Conservation (phyloP, 2,329 filamentous ascomycete species). For the Colletotrichum sp. region DNA sequence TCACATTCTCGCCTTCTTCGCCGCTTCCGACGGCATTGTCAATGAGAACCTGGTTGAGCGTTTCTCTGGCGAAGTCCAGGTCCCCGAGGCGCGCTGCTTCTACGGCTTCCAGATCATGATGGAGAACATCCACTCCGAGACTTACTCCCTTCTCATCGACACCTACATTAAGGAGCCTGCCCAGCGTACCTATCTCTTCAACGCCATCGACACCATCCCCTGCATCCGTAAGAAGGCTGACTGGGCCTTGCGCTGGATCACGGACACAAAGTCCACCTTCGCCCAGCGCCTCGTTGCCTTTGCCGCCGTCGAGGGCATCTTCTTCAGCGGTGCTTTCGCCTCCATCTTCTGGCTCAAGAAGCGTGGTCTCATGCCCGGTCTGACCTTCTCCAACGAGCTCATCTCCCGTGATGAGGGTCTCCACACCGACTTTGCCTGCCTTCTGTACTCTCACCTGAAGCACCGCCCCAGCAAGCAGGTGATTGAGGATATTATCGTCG, state of each 20-base stretch:
- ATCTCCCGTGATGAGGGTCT: slow-evolving; percentile 99
- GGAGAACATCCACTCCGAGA: slow-evolving; percentile 99
- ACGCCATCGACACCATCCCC: slow-evolving; percentile 98
- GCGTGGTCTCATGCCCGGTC: slow-evolving; percentile 96
- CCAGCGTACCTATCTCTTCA: slow-evolving; percentile 94
- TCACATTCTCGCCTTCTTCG: slow-evolving; percentile 98
- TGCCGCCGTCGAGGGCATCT: slow-evolving; percentile 97
- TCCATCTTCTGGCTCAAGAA: slow-evolving; percentile 99
- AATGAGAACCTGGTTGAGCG: slow-evolving; percentile 99
- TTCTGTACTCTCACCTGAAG: slow-evolving; percentile 97
- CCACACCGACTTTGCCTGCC: slow-evolving; percentile 98
- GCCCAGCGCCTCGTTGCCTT: slow-evolving; percentile 96
- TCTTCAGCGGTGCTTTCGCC: slow-evolving; percentile 98
- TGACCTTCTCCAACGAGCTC: slow-evolving; percentile 99
- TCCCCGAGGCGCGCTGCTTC: slow-evolving; percentile 98
- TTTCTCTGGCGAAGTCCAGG: slow-evolving; percentile 95
- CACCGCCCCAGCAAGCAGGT: slow-evolving; percentile 84
- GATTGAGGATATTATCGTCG: slow-evolving; percentile 87
- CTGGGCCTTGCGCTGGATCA: slow-evolving; percentile 96
- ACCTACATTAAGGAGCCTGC: slow-evolving; percentile 98
- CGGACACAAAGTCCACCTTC: slow-evolving; percentile 91
- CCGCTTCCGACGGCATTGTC: slow-evolving; percentile 97
- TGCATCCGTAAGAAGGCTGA: slow-evolving; percentile 99
- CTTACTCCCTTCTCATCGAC: slow-evolving; percentile 98
- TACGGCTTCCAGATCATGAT: slow-evolving; percentile 99